phyloP scores from a whole-genome alignment of 2,329 filamentous ascomycete genomes.

The Myriosclerotinia curreyana region DNA sequence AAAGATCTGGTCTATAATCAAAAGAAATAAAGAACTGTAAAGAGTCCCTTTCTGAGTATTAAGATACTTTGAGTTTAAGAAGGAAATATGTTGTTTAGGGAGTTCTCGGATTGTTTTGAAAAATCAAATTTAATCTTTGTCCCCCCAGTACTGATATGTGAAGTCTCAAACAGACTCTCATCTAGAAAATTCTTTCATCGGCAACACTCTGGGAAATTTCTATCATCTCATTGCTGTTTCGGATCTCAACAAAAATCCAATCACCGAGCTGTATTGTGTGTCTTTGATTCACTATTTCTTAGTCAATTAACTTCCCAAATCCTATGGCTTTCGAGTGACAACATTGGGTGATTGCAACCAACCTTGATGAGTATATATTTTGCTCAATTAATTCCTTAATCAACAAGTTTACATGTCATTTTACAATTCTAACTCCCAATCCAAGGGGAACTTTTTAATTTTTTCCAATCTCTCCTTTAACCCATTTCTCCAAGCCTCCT shows the following conservation, averaged over 20 bases:
- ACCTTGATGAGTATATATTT: background rate
- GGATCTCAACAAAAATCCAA: too few relatives aligned
- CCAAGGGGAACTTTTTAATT: background rate
- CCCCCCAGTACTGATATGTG: background rate
- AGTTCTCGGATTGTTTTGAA: background rate
- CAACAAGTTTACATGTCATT: background rate
- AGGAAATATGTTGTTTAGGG: background rate
- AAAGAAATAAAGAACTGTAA: background rate
- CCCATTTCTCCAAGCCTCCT: slow-evolving; percentile 80
- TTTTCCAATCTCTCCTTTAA: slow-evolving; percentile 42
- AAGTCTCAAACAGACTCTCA: background rate
- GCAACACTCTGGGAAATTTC: background rate
- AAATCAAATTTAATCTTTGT: background rate
- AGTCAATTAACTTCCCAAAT: background rate
- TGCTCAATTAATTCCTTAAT: background rate
- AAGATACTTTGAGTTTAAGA: background rate
- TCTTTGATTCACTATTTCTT: background rate
- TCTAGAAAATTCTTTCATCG: background rate
- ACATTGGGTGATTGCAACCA: too few relatives aligned
- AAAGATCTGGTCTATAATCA: too few relatives aligned
- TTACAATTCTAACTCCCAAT: background rate
- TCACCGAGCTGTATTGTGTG: too few relatives aligned
- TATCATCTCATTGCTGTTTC: background rate
- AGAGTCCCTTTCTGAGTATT: rapidly evolving
- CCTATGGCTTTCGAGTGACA: background rate